These are phyloP conservation scores for Madurella mycetomatis DNA, from an alignment of 2,329 filamentous ascomycete genomes.

Conservation along the genomic window DNA sequence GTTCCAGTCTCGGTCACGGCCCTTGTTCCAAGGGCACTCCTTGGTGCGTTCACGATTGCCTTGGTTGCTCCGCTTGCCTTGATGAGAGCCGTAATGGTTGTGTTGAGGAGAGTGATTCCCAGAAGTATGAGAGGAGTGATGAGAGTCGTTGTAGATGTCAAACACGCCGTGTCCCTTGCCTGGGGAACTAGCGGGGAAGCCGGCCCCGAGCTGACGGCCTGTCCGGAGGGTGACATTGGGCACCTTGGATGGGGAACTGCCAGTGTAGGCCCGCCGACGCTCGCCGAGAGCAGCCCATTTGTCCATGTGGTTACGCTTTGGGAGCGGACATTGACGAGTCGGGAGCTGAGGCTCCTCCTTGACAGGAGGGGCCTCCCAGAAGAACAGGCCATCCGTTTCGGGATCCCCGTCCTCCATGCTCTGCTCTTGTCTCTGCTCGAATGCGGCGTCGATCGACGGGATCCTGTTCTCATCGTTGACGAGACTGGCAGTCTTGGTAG, in stretches of 20 bases:
- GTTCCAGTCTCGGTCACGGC: conserved; percentile 51
- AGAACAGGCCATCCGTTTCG: conserved; percentile 67
- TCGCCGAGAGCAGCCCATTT: conserved; percentile 90
- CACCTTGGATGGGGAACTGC: conserved; percentile 44
- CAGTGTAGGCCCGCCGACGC: conserved; percentile 64
- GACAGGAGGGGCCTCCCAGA: conserved; percentile 57
- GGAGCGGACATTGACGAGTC: conserved; percentile 54
- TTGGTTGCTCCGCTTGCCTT: conserved; percentile 34
- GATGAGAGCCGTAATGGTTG: conserved; percentile 22
- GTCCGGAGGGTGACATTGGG: conserved; percentile 41
- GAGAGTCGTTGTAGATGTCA: conserved; percentile 38
- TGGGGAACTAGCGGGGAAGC: conserved; percentile 28
- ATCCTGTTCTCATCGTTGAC: conserved; percentile 37
- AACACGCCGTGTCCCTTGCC: conserved; percentile 41
- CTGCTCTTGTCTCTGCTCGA: conserved; percentile 34
- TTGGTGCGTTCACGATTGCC: conserved; percentile 44
- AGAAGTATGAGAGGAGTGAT: conserved; percentile 38
- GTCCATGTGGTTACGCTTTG: conserved; percentile 62
- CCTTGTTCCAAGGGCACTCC: conserved; percentile 54
- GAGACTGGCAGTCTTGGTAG: conserved; percentile 36
- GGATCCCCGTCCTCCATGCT: conserved; percentile 60
- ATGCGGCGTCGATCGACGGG: conserved; percentile 34
- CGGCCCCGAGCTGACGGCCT: conserved; percentile 40
- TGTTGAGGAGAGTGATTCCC: conserved; percentile 28
- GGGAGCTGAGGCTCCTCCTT: conserved; percentile 32